Percentiles rank a stretch among this genome's conserved stretches.
These are phyloP conservation scores for Aspergillus bombycis DNA, from an alignment of 2,329 filamentous ascomycete genomes.

Conservation along the genomic window DNA sequence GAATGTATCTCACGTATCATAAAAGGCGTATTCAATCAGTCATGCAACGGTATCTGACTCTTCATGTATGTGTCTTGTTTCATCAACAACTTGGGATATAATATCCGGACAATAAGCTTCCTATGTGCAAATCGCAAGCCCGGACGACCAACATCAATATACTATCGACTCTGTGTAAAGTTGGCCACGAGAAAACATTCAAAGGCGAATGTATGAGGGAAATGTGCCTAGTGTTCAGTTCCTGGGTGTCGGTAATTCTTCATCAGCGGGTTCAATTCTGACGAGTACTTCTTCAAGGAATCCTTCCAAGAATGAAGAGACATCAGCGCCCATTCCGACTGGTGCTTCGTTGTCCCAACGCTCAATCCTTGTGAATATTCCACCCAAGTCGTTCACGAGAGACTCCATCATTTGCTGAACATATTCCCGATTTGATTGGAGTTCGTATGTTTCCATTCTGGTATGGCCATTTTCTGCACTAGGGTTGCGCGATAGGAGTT, in stretches of 20 bases:
- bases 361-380: slow-evolving; percentile 88
- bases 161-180: not conserved
- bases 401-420: slow-evolving; percentile 82
- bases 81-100: not conserved
- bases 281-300: slow-evolving; percentile 93
- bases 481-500: slow-evolving; percentile 42
- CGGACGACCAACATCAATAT: not conserved
- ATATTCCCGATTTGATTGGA: slow-evolving; percentile 68
- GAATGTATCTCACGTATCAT: slow-evolving; percentile 10
- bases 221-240: not conserved
- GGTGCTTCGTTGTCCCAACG: slow-evolving; percentile 81
- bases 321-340: slow-evolving; percentile 91
- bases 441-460: slow-evolving; percentile 43
- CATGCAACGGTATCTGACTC: not conserved
- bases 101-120: not conserved
- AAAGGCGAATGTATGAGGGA: not conserved
- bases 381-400: slow-evolving; percentile 79
- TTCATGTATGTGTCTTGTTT: slow-evolving; percentile 3
- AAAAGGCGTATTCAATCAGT: slow-evolving; percentile 5
- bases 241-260: slow-evolving; percentile 11
- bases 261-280: slow-evolving; percentile 74
- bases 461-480: slow-evolving; percentile 58
- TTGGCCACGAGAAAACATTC: not conserved
- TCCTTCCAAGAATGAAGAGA: slow-evolving; percentile 85
- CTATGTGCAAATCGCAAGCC: not conserved